Base-by-base conservation (phyloP, 75 land plant genomes). In the Picea sitchensis region DNA sequence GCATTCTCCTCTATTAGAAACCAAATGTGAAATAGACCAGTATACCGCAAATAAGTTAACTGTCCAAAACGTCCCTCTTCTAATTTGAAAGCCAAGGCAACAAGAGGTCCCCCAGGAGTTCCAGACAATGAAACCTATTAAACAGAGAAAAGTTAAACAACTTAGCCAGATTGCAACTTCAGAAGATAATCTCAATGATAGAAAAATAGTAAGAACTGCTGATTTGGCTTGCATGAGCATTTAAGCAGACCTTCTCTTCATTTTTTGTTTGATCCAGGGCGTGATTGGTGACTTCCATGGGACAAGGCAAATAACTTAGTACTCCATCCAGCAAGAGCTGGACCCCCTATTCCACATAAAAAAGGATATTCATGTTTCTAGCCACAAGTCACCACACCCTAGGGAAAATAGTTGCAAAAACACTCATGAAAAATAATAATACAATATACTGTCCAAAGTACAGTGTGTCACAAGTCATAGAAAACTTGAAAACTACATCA, bases 1-100 rank as follows among this genome's bases (percentile, higher is more conserved):
- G 4, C 68, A 65, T 21, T 65, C 30, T 44, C n/a, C 47, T 36
- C 13, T 44, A 41, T 21, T 71, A 71, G 54, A 44, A 44, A 18
- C 54, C 13, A 71, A 71, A 71, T 34, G 47, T 44, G 11, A 41
- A 14, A 80, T 51, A 23, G 51, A 30, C 71, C 21, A 32, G 6
- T 47, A 71, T 82, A 98, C 99, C 99, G 88, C 73, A 98, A 74
- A 84, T 93, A 98, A 67, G 99, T 98, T 75, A 98, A 82, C 83
- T 98, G 99, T 82, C 98, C 99, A 88, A 98, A 98, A 14, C 94
- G 89, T 30, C 99, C 99, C 90, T 98, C 99, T 83, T 98, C 99
- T 80, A 98, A 79, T 80, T 98, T 98, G 80, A 98, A 98, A 59
- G 98, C 98, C 56, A 98, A 80, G 41, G 98, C 99, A 59, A 98